These are phyloP conservation scores for Colletotrichum endophyticum DNA, from an alignment of 2,329 filamentous ascomycete genomes.

Conservation along the genomic window DNA sequence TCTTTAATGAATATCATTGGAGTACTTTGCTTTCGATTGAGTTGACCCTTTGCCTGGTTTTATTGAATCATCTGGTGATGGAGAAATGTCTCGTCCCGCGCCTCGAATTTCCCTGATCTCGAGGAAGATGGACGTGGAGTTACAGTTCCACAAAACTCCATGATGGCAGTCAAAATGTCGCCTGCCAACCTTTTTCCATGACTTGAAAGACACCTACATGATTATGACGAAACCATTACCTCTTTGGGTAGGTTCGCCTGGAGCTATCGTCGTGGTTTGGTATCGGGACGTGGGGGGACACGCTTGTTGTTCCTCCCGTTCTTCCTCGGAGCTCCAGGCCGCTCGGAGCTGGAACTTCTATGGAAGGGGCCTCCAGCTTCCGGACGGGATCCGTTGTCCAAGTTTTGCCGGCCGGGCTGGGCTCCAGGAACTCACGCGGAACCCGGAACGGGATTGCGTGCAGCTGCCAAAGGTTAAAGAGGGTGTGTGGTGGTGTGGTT, in stretches of 20 bases:
- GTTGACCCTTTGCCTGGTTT: not conserved
- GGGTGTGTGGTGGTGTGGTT: not conserved
- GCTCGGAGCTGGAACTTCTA: not conserved
- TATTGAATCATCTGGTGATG: not conserved
- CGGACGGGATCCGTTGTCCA: slow-evolving; percentile 7
- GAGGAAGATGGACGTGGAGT: not conserved
- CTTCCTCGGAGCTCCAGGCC: not conserved
- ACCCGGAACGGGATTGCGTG: slow-evolving; percentile 17
- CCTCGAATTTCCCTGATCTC: not conserved
- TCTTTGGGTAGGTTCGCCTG: not conserved
- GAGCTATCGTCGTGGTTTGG: not conserved
- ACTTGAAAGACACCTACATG: not conserved
- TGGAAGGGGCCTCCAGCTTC: slow-evolving; percentile 7
- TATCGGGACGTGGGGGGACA: not conserved
- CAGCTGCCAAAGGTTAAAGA: slow-evolving; percentile 19
- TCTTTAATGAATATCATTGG: not conserved
- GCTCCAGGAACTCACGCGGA: not conserved
- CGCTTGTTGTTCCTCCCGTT: not conserved
- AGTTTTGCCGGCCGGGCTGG: not conserved
- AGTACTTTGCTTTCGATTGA: not conserved
- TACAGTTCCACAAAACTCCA: not conserved
- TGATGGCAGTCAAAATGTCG: not conserved
- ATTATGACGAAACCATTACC: not conserved
- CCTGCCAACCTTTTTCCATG: not conserved
- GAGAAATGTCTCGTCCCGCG: not conserved